Evolutionary conservation across 192 early-diverging fungal species (phyloP).

Genomic region (Funneliformis mosseae): DNA sequence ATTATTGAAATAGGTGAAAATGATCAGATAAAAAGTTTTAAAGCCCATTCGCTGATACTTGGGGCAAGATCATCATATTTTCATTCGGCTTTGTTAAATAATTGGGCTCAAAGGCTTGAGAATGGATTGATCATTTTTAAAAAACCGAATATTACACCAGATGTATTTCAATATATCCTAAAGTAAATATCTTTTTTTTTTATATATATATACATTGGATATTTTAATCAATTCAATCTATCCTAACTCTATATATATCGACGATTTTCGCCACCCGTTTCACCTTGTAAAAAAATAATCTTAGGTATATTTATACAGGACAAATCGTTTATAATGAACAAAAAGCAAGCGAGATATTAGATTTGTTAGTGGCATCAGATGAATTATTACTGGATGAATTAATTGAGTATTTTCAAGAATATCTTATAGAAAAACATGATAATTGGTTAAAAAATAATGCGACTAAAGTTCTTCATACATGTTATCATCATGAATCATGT

Average conservation of each 20-base stretch:
- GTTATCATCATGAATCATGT: conserved; percentile 14
- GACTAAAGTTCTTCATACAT: not conserved
- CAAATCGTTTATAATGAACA: not conserved
- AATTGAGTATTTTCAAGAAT: not conserved
- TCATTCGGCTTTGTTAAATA: conserved; percentile 1
- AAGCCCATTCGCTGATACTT: conserved; percentile 6
- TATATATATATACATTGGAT: too few species aligned
- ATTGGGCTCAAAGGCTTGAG: conserved; percentile 13
- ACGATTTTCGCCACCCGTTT: too few species aligned
- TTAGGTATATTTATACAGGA: conserved; percentile 18
- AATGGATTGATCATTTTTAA: not conserved
- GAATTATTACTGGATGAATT: conserved; percentile 20
- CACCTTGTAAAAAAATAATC: too few species aligned
- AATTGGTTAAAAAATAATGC: conserved; percentile 2
- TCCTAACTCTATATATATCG: not conserved
- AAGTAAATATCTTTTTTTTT: too few species aligned
- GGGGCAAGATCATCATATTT: conserved; percentile 14
- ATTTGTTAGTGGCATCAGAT: conserved; percentile 23
- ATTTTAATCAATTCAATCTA: not conserved
- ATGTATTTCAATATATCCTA: conserved; percentile 23
- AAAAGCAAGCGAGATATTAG: not conserved
- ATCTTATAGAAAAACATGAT: not conserved
- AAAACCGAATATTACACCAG: conserved; percentile 26
- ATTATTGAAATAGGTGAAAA: not conserved
- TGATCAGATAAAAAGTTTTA: conserved; percentile 4